phyloP scores from a whole-genome alignment of 768 basidiomycete species.

The Collybia nuda region DNA sequence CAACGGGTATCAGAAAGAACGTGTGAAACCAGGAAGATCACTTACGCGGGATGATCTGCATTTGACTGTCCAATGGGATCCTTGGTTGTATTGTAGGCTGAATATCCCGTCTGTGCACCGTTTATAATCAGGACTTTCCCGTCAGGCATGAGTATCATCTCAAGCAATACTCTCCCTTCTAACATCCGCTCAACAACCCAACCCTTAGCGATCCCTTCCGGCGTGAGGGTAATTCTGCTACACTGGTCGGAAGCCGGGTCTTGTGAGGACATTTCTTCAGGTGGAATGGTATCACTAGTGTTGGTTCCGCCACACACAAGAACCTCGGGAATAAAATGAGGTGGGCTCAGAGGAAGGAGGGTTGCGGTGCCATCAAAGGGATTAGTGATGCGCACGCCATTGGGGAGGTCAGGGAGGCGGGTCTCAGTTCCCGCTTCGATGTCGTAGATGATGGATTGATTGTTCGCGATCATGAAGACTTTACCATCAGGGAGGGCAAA shows the following conservation, averaged over 20 bases:
- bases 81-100: slow-evolving; percentile 29
- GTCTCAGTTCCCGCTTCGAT: slow-evolving; percentile 36
- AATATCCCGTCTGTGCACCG: slow-evolving; percentile 41
- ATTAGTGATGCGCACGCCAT: slow-evolving; percentile 41
- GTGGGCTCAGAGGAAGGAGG: slow-evolving; percentile 35
- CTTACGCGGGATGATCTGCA: slow-evolving; percentile 21
- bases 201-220: slow-evolving; percentile 38
- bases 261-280: slow-evolving; percentile 31
- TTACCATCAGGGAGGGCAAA: slow-evolving; percentile 40
- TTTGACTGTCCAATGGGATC: slow-evolving; percentile 22
- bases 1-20: slow-evolving; percentile 1
- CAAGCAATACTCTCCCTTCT: slow-evolving; percentile 35
- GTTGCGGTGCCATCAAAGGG: slow-evolving; percentile 36
- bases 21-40: background rate
- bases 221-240: slow-evolving; percentile 37
- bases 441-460: slow-evolving; percentile 41
- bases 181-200: slow-evolving; percentile 50
- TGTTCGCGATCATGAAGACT: slow-evolving; percentile 40
- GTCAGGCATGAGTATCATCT: slow-evolving; percentile 37
- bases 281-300: slow-evolving; percentile 26
- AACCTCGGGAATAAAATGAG: slow-evolving; percentile 42
- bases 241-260: slow-evolving; percentile 43
- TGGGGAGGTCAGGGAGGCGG: slow-evolving; percentile 39
- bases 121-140: slow-evolving; percentile 41
- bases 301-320: slow-evolving; percentile 47